These are phyloP conservation scores for Oligophagozyma castellii DNA, from an alignment of 1,139 yeast genomes.

Conservation along the genomic window DNA sequence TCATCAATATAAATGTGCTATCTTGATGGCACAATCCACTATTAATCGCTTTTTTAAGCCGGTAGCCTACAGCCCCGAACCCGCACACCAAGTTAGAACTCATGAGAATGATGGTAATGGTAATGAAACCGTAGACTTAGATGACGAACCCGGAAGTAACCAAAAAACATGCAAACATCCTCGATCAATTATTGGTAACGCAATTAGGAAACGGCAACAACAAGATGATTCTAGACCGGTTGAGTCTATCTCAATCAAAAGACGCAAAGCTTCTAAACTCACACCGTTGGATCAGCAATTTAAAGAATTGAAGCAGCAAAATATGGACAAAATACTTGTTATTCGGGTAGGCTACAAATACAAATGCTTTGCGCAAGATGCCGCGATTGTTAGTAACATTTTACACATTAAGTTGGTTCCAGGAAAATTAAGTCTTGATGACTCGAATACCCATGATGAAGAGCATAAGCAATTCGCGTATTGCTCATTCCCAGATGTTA, in stretches of 20 bases:
- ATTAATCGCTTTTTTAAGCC: slow-evolving; percentile 21
- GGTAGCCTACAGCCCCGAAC: slow-evolving; percentile 2
- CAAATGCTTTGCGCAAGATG: slow-evolving; percentile 78
- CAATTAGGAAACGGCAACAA: no score
- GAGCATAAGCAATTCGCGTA: slow-evolving; percentile 55
- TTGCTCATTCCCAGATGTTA: slow-evolving; percentile 69
- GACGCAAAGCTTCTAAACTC: slow-evolving; percentile 18
- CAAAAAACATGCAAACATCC: slow-evolving; percentile 1
- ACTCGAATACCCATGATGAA: slow-evolving; percentile 30
- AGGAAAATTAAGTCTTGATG: slow-evolving; percentile 43
- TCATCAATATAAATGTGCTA: no score
- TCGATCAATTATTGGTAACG: neutral
- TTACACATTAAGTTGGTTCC: slow-evolving; percentile 61
- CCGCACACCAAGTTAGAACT: slow-evolving; percentile 2
- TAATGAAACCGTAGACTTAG: slow-evolving; percentile 4
- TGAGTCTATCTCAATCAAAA: no score
- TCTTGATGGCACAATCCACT: slow-evolving; percentile 16
- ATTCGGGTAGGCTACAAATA: slow-evolving; percentile 88
- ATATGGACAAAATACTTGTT: slow-evolving; percentile 58
- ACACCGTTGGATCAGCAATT: slow-evolving; percentile 80
- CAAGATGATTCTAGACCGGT: no score
- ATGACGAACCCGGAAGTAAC: slow-evolving; percentile 2
- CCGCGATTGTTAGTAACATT: slow-evolving; percentile 48
- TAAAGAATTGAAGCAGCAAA: slow-evolving; percentile 41
- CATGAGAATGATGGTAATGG: slow-evolving; percentile 3